These are phyloP conservation scores for Chlamydomonas sp. DNA, from an alignment of 139 green algal species.

Conservation along the genomic window DNA sequence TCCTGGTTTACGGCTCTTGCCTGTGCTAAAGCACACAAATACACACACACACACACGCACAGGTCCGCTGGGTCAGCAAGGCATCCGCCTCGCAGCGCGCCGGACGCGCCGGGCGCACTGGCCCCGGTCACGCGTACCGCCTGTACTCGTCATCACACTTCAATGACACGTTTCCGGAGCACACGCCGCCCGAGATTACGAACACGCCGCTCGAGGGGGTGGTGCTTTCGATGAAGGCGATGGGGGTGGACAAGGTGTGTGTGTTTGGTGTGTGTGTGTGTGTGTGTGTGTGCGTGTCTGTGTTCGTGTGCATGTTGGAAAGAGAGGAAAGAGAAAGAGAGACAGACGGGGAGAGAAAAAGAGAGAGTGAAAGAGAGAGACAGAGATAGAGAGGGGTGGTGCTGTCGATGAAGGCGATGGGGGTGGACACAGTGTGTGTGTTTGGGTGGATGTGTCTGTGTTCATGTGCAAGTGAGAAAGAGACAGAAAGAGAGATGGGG, in stretches of 20 bases:
- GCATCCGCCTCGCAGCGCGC: slow-evolving; percentile 80
- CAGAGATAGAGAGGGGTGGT: background rate
- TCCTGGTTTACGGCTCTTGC: too few species aligned
- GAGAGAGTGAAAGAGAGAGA: too few species aligned
- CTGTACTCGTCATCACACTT: slow-evolving; percentile 68
- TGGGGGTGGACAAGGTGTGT: slow-evolving; percentile 84
- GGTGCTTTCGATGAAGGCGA: slow-evolving; percentile 81
- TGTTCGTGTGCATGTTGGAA: too few species aligned
- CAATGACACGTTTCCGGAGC: slow-evolving; percentile 75
- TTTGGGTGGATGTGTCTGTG: background rate
- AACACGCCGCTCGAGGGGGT: slow-evolving; percentile 82
- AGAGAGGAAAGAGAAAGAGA: too few species aligned
- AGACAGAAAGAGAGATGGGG: too few species aligned
- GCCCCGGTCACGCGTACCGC: slow-evolving; percentile 91
- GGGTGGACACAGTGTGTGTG: background rate
- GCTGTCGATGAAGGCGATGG: background rate
- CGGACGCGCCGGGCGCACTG: slow-evolving; percentile 85
- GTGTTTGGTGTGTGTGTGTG: too few species aligned
- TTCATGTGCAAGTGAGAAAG: too few species aligned
- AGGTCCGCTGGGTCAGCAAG: slow-evolving; percentile 77
- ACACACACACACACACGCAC: background rate
- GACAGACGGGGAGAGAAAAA: too few species aligned
- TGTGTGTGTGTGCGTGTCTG: too few species aligned
- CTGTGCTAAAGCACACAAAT: too few species aligned
- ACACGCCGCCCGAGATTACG: slow-evolving; percentile 78